Conservation (phyloP, 345 rosid genomes). For the Euclidium syriacum region DNA sequence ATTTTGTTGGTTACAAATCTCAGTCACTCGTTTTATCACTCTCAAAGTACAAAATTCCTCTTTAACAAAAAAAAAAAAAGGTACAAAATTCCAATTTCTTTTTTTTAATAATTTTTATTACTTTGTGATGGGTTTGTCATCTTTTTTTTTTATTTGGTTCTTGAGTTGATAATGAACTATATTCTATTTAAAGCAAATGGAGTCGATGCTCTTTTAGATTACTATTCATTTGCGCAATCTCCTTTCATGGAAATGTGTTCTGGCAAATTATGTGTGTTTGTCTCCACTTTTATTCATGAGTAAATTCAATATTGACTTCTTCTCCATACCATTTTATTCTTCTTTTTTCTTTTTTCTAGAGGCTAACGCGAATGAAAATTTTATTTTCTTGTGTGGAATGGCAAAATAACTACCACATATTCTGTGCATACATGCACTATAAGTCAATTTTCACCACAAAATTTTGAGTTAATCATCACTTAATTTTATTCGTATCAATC, state of each 20-base stretch:
- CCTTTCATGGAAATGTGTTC: slow-evolving; percentile 13
- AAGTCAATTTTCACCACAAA: not conserved
- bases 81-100: slow-evolving; percentile 24
- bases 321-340: not conserved
- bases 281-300: slow-evolving; percentile 19
- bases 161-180: slow-evolving; percentile 26
- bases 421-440: too few relatives aligned
- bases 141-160: slow-evolving; percentile 10
- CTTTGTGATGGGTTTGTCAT: not conserved
- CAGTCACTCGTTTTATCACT: slow-evolving; percentile 27
- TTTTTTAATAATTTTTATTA: not conserved
- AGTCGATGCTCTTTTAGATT: slow-evolving; percentile 19
- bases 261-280: slow-evolving; percentile 21
- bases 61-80: too few relatives aligned
- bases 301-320: slow-evolving; percentile 6
- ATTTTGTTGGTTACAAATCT: slow-evolving; percentile 23
- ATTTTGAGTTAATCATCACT: not conserved
- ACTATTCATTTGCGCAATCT: slow-evolving; percentile 4
- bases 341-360: not conserved
- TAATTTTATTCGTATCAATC: too few relatives aligned
- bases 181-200: slow-evolving; percentile 23
- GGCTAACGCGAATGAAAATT: not conserved
- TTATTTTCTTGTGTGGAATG: not conserved
- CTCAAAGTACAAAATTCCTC: slow-evolving; percentile 24
- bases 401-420: too few relatives aligned